A percentile compares a stretch with the other conserved stretches of the same genome.
Evolutionary conservation across 495 filamentous ascomycete species (phyloP).

Genomic region (Cercophora scortea): DNA sequence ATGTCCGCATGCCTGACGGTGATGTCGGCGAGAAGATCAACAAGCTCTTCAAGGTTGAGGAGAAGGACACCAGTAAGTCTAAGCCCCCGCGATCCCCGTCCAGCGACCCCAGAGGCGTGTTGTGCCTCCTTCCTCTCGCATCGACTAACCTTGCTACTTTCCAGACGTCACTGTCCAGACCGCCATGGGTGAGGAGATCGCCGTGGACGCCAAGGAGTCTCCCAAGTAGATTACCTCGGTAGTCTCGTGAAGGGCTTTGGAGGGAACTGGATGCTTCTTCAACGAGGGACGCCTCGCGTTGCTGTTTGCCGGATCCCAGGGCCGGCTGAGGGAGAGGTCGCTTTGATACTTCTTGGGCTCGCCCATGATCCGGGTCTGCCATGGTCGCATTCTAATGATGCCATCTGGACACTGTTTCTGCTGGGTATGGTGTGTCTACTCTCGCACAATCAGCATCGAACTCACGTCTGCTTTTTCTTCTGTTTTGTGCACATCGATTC

Average conservation of each 20-base stretch:
- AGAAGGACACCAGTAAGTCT: constrained; percentile 70
- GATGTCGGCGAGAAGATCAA: constrained; percentile 77
- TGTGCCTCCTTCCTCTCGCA: too few relatives aligned
- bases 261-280: constrained; percentile 8
- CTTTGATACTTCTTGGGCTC: constrained; percentile 21
- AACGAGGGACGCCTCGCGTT: constrained; percentile 7
- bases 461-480: constrained; percentile 22
- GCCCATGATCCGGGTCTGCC: constrained; percentile 11
- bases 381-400: constrained; percentile 7
- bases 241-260: constrained; percentile 4
- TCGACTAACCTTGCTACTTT: constrained; percentile 12
- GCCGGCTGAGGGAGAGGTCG: constrained; percentile 13
- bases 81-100: too few relatives aligned
- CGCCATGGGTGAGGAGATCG: constrained; percentile 91
- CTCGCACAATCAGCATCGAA: constrained; percentile 17
- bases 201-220: constrained; percentile 91
- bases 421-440: constrained; percentile 9
- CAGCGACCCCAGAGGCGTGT: too few relatives aligned
- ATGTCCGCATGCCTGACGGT: constrained; percentile 87
- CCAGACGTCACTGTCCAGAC: constrained; percentile 86
- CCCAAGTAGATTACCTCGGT: constrained; percentile 27
- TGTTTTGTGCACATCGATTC: constrained; percentile 14
- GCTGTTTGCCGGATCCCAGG: constrained; percentile 7
- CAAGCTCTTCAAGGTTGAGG: constrained; percentile 59
- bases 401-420: constrained; percentile 15